Evolutionary conservation across 1,284 basidiomycete species (phyloP).

Genomic region (Rhodotorula glutinis): DNA sequence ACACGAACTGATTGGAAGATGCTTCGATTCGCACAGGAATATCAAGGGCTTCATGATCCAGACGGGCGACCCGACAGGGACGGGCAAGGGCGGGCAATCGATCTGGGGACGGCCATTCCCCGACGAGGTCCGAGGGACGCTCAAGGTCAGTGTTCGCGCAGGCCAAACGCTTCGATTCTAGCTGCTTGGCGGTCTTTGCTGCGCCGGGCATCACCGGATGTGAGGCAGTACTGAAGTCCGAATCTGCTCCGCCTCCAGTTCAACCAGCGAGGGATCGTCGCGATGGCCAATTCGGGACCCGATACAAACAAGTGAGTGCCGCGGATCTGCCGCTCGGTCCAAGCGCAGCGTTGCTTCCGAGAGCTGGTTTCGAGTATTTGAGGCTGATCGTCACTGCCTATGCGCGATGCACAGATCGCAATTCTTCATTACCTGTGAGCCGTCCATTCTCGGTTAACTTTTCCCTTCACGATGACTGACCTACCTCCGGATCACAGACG

Average conservation of each 20-base stretch:
- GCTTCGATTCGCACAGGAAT: constrained; percentile 56
- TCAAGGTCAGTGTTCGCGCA: constrained; percentile 65
- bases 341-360: no score
- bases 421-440: constrained; percentile 79
- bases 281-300: constrained; percentile 92
- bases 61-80: constrained; percentile 49
- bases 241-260: constrained; percentile 59
- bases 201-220: not conserved
- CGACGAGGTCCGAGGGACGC: constrained; percentile 84
- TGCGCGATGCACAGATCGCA: constrained; percentile 55
- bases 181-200: no score
- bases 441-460: no score
- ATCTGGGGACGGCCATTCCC: constrained; percentile 71
- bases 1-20: no score
- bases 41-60: constrained; percentile 90
- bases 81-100: constrained; percentile 55
- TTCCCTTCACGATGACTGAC: no score
- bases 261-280: constrained; percentile 86
- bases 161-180: not conserved
- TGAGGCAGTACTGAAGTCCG: not conserved
- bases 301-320: constrained; percentile 76
- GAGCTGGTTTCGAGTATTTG: no score
- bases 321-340: not conserved
- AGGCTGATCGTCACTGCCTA: no score
- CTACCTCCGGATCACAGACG: constrained; percentile 53